These are phyloP conservation scores for Talaromyces adpressus DNA, from an alignment of 495 filamentous ascomycete genomes.

Conservation along the genomic window DNA sequence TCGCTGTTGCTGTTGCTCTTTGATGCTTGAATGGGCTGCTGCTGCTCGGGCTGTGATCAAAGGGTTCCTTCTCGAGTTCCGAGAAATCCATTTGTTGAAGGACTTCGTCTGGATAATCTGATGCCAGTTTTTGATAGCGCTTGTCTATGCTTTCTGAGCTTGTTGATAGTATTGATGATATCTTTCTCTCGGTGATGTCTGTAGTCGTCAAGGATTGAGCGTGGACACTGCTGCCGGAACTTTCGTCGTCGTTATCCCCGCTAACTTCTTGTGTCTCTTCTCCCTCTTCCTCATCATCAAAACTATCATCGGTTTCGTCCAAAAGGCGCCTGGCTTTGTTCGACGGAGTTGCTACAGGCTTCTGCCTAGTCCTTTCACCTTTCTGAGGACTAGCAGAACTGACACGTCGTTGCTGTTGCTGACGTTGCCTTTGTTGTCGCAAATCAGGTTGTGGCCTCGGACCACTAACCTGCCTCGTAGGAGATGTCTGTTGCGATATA, in stretches of 20 bases:
- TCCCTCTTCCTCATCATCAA: neutral
- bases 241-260: neutral
- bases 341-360: neutral
- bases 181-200: neutral
- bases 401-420: neutral
- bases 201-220: neutral
- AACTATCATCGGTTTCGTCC: neutral
- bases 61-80: slow-evolving; percentile 38
- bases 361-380: neutral
- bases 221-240: slow-evolving; percentile 5
- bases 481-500: slow-evolving; percentile 19
- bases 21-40: slow-evolving; percentile 8
- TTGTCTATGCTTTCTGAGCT: neutral
- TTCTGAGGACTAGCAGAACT: neutral
- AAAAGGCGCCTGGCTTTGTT: neutral
- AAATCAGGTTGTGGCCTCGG: slow-evolving; percentile 21
- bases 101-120: slow-evolving; percentile 36
- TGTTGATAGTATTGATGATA: neutral
- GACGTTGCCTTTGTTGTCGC: neutral
- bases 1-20: neutral
- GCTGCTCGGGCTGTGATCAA: slow-evolving; percentile 30
- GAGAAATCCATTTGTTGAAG: slow-evolving; percentile 35
- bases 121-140: slow-evolving; percentile 17
- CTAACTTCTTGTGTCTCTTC: neutral
- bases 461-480: slow-evolving; percentile 29